These are phyloP conservation scores for Terana coerulea DNA, from an alignment of 768 basidiomycete genomes.

Conservation along the genomic window DNA sequence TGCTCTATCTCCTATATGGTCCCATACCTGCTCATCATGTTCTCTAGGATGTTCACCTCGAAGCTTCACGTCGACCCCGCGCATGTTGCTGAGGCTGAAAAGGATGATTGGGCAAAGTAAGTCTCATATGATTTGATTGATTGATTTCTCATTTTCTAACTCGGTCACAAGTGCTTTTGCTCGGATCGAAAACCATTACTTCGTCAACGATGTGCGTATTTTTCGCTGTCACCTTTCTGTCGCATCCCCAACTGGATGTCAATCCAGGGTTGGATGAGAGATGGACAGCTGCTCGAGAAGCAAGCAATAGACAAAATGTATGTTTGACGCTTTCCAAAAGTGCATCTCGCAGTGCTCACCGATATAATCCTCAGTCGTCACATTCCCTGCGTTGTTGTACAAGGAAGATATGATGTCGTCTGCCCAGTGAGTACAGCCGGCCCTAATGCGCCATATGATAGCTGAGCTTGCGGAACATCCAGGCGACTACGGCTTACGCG, in stretches of 20 bases:
- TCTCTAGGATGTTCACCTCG: constrained; percentile 76
- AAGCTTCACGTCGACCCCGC: constrained; percentile 67
- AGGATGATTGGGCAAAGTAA: constrained; percentile 75
- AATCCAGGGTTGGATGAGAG: constrained; percentile 75
- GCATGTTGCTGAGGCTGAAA: constrained; percentile 62
- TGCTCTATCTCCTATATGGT: constrained; percentile 11
- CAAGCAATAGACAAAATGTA: constrained; percentile 90
- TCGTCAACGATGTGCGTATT: constrained; percentile 65
- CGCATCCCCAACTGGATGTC: constrained; percentile 4
- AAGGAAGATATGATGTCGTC: constrained; percentile 87
- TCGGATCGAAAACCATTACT: constrained; percentile 88
- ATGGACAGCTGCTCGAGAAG: constrained; percentile 80
- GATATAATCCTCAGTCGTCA: constrained; percentile 58
- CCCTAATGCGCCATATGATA: not conserved
- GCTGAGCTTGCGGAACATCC: no score
- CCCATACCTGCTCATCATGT: not conserved
- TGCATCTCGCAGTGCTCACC: not conserved
- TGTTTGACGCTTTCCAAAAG: not conserved
- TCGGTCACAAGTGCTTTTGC: constrained; percentile 66
- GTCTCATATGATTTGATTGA: constrained; percentile 19
- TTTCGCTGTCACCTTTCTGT: no score
- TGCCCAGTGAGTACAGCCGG: constrained; percentile 60
- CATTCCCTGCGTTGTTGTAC: constrained; percentile 78
- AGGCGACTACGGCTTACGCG: constrained; percentile 78
- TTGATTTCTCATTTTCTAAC: not conserved